These are phyloP conservation scores for Saccharum officinarum DNA, from an alignment of 176 grass and related monocot genomes.

Conservation along the genomic window DNA sequence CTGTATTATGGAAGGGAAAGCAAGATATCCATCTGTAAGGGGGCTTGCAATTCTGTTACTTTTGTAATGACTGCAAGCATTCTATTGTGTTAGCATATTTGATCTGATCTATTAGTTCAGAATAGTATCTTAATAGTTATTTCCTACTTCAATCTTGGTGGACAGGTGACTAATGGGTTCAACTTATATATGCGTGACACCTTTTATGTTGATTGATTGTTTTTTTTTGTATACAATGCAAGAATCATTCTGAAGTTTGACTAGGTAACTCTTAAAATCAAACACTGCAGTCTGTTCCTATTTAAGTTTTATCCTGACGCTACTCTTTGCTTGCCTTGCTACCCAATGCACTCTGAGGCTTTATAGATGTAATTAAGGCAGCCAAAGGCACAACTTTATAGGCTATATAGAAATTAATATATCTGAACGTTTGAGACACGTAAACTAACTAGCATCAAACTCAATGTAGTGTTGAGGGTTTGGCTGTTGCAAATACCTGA, in stretches of 20 bases:
- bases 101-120: background rate
- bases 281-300: background rate
- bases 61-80: background rate
- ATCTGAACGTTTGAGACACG: background rate
- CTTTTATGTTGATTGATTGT: background rate
- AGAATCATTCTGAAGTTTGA: background rate
- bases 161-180: background rate
- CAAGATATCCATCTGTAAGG: background rate
- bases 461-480: background rate
- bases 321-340: background rate
- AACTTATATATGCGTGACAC: background rate
- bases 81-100: conserved; percentile 14
- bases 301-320: conserved; percentile 5
- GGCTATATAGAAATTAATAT: background rate
- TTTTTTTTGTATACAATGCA: background rate
- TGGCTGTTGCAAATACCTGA: background rate
- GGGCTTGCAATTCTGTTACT: background rate
- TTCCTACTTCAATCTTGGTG: conserved; percentile 1
- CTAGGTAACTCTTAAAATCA: background rate
- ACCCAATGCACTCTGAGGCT: background rate
- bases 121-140: background rate
- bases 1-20: background rate
- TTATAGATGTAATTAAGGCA: conserved; percentile 12
- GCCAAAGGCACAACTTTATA: background rate
- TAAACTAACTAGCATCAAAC: background rate